Percentiles rank a stretch among this genome's conserved stretches.
Conservation (phyloP, 345 rosid genomes). For the Firmiana major region DNA sequence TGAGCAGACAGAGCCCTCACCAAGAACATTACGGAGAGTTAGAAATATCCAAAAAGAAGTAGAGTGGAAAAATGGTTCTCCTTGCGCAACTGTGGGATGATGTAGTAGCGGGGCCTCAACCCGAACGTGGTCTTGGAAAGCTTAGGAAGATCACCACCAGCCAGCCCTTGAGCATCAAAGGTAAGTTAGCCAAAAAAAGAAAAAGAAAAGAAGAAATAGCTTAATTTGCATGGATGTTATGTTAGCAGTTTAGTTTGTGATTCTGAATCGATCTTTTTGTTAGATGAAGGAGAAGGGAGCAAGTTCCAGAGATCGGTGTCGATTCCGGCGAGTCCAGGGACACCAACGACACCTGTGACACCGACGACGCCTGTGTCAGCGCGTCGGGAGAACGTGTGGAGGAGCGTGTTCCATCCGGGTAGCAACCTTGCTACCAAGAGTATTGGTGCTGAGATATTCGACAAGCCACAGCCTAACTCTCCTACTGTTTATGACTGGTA, state of each 20-base stretch:
- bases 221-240: not conserved
- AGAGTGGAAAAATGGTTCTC: constrained; percentile 26
- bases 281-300: constrained; percentile 37
- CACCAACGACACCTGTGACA: constrained; percentile 65
- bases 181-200: constrained; percentile 9
- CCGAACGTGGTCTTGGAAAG: constrained; percentile 78
- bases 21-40: not conserved
- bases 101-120: constrained; percentile 81
- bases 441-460: constrained; percentile 61
- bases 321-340: constrained; percentile 56
- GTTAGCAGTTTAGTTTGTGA: no score
- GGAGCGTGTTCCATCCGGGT: constrained; percentile 95
- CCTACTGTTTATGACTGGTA: constrained; percentile 98
- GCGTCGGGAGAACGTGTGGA: constrained; percentile 87
- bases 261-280: not conserved
- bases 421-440: constrained; percentile 81
- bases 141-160: constrained; percentile 60
- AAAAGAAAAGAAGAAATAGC: no score
- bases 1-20: not conserved
- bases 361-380: constrained; percentile 60
- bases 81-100: constrained; percentile 85
- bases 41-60: not conserved
- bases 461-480: constrained; percentile 77
- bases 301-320: constrained; percentile 53
- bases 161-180: constrained; percentile 45